A percentile compares a stretch with the other conserved stretches of the same genome.
Evolutionary conservation across 2,329 filamentous ascomycete genomes (phyloP).

Genomic region (Paracoccidioides lutzii): DNA sequence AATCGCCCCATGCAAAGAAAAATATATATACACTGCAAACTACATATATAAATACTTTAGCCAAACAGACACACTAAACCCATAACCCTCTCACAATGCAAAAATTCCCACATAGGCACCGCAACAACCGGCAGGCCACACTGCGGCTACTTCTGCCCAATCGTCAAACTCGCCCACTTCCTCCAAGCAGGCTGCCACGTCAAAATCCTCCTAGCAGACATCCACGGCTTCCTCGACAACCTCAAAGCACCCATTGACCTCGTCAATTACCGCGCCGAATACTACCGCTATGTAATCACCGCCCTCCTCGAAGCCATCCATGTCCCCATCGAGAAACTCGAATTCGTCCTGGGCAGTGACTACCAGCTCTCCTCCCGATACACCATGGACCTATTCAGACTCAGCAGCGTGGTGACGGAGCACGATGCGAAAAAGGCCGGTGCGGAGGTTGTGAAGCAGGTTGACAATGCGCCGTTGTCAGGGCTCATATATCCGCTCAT

Average conservation of each 20-base stretch:
- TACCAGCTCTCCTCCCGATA: constrained; percentile 60
- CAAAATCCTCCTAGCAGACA: constrained; percentile 57
- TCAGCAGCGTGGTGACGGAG: constrained; percentile 58
- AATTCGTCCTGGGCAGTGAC: constrained; percentile 63
- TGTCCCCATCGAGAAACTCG: constrained; percentile 59
- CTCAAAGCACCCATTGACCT: constrained; percentile 71
- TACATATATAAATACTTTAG: too few relatives aligned
- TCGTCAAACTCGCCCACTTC: constrained; percentile 74
- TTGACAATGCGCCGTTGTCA: constrained; percentile 57
- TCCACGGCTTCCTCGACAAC: constrained; percentile 41
- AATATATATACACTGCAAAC: background rate
- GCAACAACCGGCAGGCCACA: constrained; percentile 74
- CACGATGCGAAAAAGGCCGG: constrained; percentile 82
- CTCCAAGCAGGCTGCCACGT: constrained; percentile 69
- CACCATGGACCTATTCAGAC: constrained; percentile 75
- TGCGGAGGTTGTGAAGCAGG: constrained; percentile 89
- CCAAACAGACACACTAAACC: too few relatives aligned
- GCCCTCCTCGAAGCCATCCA: constrained; percentile 57
- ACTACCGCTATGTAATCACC: constrained; percentile 63
- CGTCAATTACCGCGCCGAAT: constrained; percentile 60
- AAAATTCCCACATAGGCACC: constrained; percentile 39
- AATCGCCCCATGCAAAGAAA: background rate
- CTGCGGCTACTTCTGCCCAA: constrained; percentile 73
- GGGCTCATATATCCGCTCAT: constrained; percentile 75
- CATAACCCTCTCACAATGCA: too few relatives aligned